Evolutionary conservation across 2,329 filamentous ascomycete genomes (phyloP), one percentile per base, ranked within the genome.

Genomic region (Whalleya microplaca): DNA sequence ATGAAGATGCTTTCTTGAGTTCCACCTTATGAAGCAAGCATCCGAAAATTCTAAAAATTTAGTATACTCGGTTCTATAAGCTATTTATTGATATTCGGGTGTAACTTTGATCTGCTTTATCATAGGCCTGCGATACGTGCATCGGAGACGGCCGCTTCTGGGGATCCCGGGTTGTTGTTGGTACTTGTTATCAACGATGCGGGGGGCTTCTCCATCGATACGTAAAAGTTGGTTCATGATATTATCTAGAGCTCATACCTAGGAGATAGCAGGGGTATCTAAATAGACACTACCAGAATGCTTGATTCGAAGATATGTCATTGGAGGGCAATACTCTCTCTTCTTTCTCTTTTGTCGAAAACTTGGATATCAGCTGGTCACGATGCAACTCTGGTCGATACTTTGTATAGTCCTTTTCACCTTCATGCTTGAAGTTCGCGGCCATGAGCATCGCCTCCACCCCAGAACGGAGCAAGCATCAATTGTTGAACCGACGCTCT

Each of bases 71-170:
- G 23, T 4, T 27, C 23, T 27, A 27, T 27, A 27, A 27, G 23
- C 23, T 27, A 9, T 27, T 27, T 27, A 27, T 9, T 9, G 23
- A 4, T 51, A 53, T 23, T 45, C 19, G 14, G 29, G 48, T 27
- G n/a, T 43, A 14, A 9, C 19, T 2, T 47, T 50, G 46, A 53
- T 51, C 43, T 50, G 40, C 19, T 23, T 40, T 61, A 58, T 56
- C 53, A 12, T 40, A 42, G 40, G 55, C 45, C 19, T 50, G 58
- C 45, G 54, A 12, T 43, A 37, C 58, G 58, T 62, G 56, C 53
- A 53, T 59, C 59, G 59, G 59, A 62, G 52, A 2, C 41, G 37
- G 59, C 59, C 59, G 59, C 29, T 62, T 56, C 53, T 62, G 55
- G 18, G 48, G 45, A 51, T 37, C 50, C 48, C 48, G 45, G 51